Conservation (phyloP, 257 asterid species). For the Plantago ovata region DNA sequence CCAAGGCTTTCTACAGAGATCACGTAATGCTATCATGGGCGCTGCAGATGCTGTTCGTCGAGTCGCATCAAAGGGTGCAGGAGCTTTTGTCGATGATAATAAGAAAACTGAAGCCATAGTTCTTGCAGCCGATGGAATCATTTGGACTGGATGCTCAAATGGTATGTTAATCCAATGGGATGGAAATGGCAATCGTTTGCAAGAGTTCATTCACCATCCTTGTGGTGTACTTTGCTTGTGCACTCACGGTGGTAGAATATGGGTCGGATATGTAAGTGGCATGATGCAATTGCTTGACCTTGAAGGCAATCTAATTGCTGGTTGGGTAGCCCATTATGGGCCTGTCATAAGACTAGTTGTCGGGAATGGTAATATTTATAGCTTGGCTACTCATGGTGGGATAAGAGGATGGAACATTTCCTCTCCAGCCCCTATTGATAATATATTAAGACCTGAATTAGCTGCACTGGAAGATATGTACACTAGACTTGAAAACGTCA, state of each 20-base stretch:
- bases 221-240: conserved; percentile 73
- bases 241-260: conserved; percentile 60
- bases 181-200: conserved; percentile 80
- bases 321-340: conserved; percentile 82
- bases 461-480: conserved; percentile 47
- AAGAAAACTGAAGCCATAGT: conserved; percentile 77
- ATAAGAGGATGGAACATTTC: conserved; percentile 92
- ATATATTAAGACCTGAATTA: conserved; percentile 47
- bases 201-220: conserved; percentile 68
- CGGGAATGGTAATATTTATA: conserved; percentile 59
- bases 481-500: conserved; percentile 50
- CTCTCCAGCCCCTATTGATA: conserved; percentile 81
- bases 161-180: conserved; percentile 96
- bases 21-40: conserved; percentile 91
- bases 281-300: conserved; percentile 72
- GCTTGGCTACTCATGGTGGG: conserved; percentile 96
- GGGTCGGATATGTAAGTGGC: conserved; percentile 91
- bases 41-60: conserved; percentile 98
- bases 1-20: conserved; percentile 79
- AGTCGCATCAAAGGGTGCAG: conserved; percentile 77
- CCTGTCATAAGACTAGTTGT: conserved; percentile 67
- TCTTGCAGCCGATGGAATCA: conserved; percentile 67
- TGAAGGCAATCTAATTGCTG: conserved; percentile 61
- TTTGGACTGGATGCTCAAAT: conserved; percentile 88
- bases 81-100: conserved; percentile 63